These are phyloP conservation scores for Phyllostachys edulis DNA, from an alignment of 176 grass and related monocot genomes.

Conservation along the genomic window DNA sequence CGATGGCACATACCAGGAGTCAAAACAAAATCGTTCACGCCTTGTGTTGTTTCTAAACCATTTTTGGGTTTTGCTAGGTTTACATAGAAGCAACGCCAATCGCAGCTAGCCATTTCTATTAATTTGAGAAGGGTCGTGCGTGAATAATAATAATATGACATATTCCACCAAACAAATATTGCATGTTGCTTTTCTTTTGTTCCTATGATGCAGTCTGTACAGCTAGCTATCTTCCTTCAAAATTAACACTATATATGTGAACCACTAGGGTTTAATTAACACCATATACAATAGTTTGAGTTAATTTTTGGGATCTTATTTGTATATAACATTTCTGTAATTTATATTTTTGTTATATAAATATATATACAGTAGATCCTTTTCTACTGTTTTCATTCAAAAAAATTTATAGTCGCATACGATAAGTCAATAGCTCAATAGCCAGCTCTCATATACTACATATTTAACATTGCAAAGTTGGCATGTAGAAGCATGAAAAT, in stretches of 20 bases:
- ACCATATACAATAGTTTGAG: too few species aligned
- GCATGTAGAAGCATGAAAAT: conserved; percentile 26
- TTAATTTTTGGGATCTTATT: too few species aligned
- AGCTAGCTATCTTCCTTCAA: neutral
- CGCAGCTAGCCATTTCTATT: neutral
- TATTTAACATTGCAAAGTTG: conserved; percentile 32
- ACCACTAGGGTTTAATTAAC: neutral
- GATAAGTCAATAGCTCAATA: conserved; percentile 19
- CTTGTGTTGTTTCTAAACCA: conserved; percentile 23
- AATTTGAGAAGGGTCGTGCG: neutral
- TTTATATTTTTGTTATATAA: too few species aligned
- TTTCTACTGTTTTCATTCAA: too few species aligned
- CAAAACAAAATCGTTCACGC: neutral
- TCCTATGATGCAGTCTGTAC: conserved; percentile 6
- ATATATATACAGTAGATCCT: too few species aligned
- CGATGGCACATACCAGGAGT: conserved; percentile 24
- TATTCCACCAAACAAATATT: conserved; percentile 27
- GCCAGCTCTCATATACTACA: neutral
- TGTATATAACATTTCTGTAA: too few species aligned
- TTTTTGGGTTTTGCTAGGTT: conserved; percentile 13
- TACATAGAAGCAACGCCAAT: conserved; percentile 13
- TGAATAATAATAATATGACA: neutral
- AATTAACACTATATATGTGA: neutral
- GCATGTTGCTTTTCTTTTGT: conserved; percentile 18
- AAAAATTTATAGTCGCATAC: neutral